A percentile compares a stretch with the other conserved stretches of the same genome.
These are phyloP conservation scores for Aspergillus sparsus DNA, from an alignment of 495 filamentous ascomycete species.

Conservation along the genomic window DNA sequence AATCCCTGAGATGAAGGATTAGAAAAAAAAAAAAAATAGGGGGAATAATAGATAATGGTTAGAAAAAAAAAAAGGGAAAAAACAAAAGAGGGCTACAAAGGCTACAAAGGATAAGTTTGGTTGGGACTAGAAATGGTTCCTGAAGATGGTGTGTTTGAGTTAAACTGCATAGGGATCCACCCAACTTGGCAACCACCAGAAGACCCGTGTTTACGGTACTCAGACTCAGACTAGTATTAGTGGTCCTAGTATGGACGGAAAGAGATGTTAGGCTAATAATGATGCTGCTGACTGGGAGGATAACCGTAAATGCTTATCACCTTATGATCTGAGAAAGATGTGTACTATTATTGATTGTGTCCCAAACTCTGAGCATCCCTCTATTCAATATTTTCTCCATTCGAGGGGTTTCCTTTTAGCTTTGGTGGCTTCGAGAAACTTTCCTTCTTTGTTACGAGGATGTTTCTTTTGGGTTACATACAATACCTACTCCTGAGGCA, in stretches of 20 bases:
- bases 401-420: background rate
- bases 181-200: background rate
- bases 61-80: background rate
- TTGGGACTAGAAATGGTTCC: conserved; percentile 2
- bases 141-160: conserved; percentile 23
- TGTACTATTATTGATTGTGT: background rate
- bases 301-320: background rate
- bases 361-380: background rate
- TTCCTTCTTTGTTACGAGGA: background rate
- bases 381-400: background rate
- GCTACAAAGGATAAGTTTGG: background rate
- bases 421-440: conserved; percentile 1
- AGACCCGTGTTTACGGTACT: background rate
- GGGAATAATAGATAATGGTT: background rate
- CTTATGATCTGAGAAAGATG: background rate
- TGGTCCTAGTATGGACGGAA: background rate
- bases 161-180: conserved; percentile 7
- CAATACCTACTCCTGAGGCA: no score
- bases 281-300: background rate
- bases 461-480: background rate
- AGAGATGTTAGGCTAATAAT: background rate
- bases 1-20: background rate
- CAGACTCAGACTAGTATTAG: background rate
- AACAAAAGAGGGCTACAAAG: background rate
- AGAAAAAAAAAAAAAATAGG: background rate